These are phyloP conservation scores for Backusella westeae DNA, from an alignment of 192 early-diverging fungal species.

Conservation along the genomic window DNA sequence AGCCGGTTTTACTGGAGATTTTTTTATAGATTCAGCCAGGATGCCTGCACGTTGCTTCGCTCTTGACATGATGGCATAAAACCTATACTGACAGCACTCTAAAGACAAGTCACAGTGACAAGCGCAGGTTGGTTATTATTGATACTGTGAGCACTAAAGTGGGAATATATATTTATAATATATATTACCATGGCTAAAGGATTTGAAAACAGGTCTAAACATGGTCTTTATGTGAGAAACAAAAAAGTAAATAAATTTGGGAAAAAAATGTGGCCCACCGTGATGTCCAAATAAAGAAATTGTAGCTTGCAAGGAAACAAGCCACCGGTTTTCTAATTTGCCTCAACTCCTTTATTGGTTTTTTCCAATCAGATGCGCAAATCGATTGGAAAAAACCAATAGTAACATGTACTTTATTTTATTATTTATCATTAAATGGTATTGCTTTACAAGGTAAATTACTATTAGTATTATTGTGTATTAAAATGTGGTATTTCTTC, in stretches of 20 bases:
- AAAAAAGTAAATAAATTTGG: background rate
- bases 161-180: too few relatives aligned
- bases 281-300: background rate
- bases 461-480: background rate
- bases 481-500: background rate
- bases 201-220: background rate
- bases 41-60: constrained; percentile 33
- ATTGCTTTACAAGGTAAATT: background rate
- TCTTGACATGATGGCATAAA: constrained; percentile 38
- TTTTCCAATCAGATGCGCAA: too few relatives aligned
- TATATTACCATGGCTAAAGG: background rate
- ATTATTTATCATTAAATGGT: background rate
- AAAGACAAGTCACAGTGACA: background rate
- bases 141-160: background rate
- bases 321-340: background rate
- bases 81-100: background rate
- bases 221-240: background rate
- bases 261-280: background rate
- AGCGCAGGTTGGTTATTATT: background rate
- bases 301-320: background rate
- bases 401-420: background rate
- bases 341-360: too few relatives aligned
- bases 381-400: background rate
- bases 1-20: background rate
- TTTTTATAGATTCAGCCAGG: background rate